Percentiles rank a stretch among this genome's conserved stretches.
Evolutionary conservation across 768 basidiomycete species (phyloP).

Genomic region (Inosperma sp.): DNA sequence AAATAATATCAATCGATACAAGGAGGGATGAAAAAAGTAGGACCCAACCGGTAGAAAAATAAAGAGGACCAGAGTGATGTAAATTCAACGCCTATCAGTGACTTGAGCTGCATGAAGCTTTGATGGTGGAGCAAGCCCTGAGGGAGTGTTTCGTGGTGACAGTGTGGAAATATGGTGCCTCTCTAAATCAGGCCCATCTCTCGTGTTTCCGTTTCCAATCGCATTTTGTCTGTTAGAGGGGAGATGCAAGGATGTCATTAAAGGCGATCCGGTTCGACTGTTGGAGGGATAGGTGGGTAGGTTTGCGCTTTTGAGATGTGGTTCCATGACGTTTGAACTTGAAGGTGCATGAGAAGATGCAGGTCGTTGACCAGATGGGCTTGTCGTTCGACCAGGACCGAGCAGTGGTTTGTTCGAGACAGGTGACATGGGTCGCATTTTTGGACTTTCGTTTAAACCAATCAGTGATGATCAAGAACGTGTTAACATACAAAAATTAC

Average conservation of each 20-base stretch:
- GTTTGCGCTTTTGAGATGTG: constrained; percentile 19
- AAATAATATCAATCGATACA: too few relatives aligned
- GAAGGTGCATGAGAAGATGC: constrained; percentile 7
- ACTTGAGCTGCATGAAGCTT: too few relatives aligned
- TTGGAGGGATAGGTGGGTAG: constrained; percentile 14
- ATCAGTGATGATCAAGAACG: constrained; percentile 1
- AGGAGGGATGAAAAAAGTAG: too few relatives aligned
- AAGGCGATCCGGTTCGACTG: constrained; percentile 32
- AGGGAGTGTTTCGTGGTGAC: too few relatives aligned
- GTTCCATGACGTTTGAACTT: constrained; percentile 9
- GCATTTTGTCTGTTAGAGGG: constrained; percentile 14
- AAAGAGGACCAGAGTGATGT: too few relatives aligned
- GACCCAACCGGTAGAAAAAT: too few relatives aligned
- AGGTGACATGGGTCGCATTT: constrained; percentile 33
- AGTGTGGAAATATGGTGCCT: constrained; percentile 23
- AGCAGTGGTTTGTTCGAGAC: constrained; percentile 17
- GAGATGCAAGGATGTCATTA: constrained; percentile 24
- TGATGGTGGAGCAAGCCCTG: too few relatives aligned
- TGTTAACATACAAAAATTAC: constrained; percentile 5
- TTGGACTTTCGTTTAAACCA: constrained; percentile 21
- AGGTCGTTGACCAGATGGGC: constrained; percentile 21
- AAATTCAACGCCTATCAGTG: too few relatives aligned
- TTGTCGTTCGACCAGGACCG: constrained; percentile 21
- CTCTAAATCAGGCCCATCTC: constrained; percentile 22
- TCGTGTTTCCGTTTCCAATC: constrained; percentile 12